Conservation (phyloP, 2,329 filamentous ascomycete species). For the Colletotrichum sp. region DNA sequence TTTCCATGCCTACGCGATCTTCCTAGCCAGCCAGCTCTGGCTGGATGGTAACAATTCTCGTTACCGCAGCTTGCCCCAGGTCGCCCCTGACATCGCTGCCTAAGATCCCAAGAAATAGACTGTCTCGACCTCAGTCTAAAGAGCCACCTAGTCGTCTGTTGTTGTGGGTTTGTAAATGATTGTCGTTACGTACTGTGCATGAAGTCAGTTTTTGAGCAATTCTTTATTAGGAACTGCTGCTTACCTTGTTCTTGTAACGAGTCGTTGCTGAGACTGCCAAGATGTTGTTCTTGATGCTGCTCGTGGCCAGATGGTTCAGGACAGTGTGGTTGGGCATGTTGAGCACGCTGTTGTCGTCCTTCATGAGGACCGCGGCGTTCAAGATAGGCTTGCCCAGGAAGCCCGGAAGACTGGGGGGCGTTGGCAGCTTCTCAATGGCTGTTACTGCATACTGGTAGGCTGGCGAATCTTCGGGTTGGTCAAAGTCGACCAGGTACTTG, state of each 20-base stretch:
- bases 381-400: constrained; percentile 95
- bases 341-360: constrained; percentile 96
- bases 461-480: constrained; percentile 80
- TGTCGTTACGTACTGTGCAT: constrained; percentile 85
- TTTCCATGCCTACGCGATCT: background rate
- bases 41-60: background rate
- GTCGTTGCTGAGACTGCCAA: constrained; percentile 95
- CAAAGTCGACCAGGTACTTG: constrained; percentile 84
- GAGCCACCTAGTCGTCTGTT: constrained; percentile 47
- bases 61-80: background rate
- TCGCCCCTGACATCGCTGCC: background rate
- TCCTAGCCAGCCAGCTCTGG: background rate
- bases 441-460: constrained; percentile 76
- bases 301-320: constrained; percentile 94
- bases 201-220: constrained; percentile 24
- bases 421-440: constrained; percentile 80
- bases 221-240: constrained; percentile 23
- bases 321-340: constrained; percentile 98
- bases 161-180: constrained; percentile 95
- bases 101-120: background rate
- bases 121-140: background rate
- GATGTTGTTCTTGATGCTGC: constrained; percentile 96
- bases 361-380: constrained; percentile 89
- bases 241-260: constrained; percentile 93
- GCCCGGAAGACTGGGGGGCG: constrained; percentile 84